phyloP scores from a whole-genome alignment of 2,329 filamentous ascomycete genomes.

The Fusarium nanum region DNA sequence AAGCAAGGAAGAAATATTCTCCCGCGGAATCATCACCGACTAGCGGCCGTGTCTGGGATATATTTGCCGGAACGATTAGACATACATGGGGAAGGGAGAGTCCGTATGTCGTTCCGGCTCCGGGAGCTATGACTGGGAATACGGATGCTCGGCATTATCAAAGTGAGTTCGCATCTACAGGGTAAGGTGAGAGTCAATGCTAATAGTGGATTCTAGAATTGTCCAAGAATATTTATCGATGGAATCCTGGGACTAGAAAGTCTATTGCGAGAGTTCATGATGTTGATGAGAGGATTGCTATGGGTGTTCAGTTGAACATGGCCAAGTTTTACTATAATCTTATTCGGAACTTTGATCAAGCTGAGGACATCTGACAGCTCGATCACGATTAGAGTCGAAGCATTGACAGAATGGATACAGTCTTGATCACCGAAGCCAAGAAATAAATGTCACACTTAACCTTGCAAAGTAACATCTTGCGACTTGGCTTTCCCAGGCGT shows the following conservation, averaged over 20 bases:
- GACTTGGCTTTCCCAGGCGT: not conserved
- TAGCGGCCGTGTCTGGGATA: constrained; percentile 9
- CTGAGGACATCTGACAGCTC: not conserved
- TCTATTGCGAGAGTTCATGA: constrained; percentile 13
- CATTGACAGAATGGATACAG: too few relatives aligned
- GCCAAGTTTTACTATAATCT: constrained; percentile 20
- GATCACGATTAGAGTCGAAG: not conserved
- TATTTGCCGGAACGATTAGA: constrained; percentile 10
- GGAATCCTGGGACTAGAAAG: constrained; percentile 1
- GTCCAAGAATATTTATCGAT: constrained; percentile 11
- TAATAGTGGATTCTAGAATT: constrained; percentile 2
- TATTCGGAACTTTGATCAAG: constrained; percentile 17
- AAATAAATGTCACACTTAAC: not conserved
- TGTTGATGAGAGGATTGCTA: constrained; percentile 21
- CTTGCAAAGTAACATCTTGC: not conserved
- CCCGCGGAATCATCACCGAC: not conserved
- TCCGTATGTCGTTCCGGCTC: not conserved
- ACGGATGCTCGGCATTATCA: constrained; percentile 20
- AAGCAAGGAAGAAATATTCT: not conserved
- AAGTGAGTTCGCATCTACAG: not conserved
- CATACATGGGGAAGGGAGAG: not conserved
- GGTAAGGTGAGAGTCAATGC: not conserved
- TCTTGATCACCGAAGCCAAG: not conserved
- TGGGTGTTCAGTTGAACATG: constrained; percentile 19
- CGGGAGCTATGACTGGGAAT: constrained; percentile 30